Conservation (phyloP, 1,139 yeast species). For the Kodamaea plutei region DNA sequence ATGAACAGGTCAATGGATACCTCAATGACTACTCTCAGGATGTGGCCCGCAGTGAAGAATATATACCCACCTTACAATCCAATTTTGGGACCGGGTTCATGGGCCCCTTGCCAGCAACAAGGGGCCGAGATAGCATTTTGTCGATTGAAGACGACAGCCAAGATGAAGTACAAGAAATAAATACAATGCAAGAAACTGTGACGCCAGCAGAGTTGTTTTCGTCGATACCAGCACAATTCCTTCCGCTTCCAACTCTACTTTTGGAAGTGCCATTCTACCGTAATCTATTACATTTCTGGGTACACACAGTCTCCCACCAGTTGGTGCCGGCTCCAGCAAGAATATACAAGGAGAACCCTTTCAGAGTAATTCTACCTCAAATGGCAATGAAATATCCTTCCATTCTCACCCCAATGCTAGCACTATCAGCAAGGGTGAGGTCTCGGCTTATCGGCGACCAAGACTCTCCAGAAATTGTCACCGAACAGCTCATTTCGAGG, state of each 20-base stretch:
- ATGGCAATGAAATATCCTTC: slow-evolving; percentile 64
- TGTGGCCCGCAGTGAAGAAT: slow-evolving; percentile 14
- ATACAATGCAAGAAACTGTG: slow-evolving; percentile 3
- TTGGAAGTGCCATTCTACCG: slow-evolving; percentile 56
- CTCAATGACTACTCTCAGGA: slow-evolving; percentile 15
- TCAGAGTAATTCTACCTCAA: slow-evolving; percentile 59
- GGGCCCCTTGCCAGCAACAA: slow-evolving; percentile 6
- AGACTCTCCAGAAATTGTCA: slow-evolving; percentile 39
- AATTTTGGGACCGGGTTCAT: slow-evolving; percentile 12
- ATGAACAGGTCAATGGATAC: slow-evolving; percentile 2
- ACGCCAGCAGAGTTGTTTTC: slow-evolving; percentile 12
- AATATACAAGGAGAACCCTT: slow-evolving; percentile 61
- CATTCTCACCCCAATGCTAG: slow-evolving; percentile 56
- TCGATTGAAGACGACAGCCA: slow-evolving; percentile 11
- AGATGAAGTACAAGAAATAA: slow-evolving; percentile 6
- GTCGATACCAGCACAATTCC: slow-evolving; percentile 42
- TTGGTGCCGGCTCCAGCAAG: slow-evolving; percentile 68
- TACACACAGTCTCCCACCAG: slow-evolving; percentile 56
- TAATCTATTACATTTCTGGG: slow-evolving; percentile 60
- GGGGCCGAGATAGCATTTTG: not conserved
- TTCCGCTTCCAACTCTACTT: slow-evolving; percentile 56
- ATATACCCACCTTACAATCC: slow-evolving; percentile 11
- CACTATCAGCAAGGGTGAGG: slow-evolving; percentile 61
- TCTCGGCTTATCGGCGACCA: slow-evolving; percentile 27
- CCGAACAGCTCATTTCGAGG: slow-evolving; percentile 50